phyloP scores from a whole-genome alignment of 2,329 filamentous ascomycete species.

The Fusarium chuoi region DNA sequence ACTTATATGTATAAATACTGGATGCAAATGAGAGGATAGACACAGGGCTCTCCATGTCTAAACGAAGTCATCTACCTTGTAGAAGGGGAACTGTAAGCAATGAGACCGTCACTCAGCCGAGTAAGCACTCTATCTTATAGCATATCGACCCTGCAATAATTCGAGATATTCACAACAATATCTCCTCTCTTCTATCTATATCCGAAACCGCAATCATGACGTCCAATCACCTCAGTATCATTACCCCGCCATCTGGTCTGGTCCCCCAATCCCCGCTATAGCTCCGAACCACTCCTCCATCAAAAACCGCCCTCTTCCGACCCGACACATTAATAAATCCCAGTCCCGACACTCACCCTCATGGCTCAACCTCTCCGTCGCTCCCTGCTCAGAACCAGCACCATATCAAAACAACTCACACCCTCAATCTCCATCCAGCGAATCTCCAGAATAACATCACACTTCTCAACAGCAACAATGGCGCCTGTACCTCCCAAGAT shows the following conservation, averaged over 20 bases:
- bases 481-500: slow-evolving; percentile 78
- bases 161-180: neutral
- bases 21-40: neutral
- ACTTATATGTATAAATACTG: too few species aligned
- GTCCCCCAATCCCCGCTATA: neutral
- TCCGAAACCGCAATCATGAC: slow-evolving; percentile 7
- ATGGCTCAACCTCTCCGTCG: slow-evolving; percentile 36
- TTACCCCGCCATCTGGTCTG: slow-evolving; percentile 46
- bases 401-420: neutral
- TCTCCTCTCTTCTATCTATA: neutral
- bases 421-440: slow-evolving; percentile 10
- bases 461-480: slow-evolving; percentile 62
- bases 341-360: slow-evolving; percentile 6
- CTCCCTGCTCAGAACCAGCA: slow-evolving; percentile 31
- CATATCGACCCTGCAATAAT: neutral
- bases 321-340: neutral
- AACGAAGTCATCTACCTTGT: neutral
- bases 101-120: neutral
- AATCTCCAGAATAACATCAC: slow-evolving; percentile 10
- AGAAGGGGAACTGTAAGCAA: neutral
- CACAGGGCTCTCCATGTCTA: fast-evolving
- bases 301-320: slow-evolving; percentile 10
- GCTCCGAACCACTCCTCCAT: neutral
- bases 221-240: slow-evolving; percentile 9
- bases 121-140: neutral